A percentile compares a stretch with the other conserved stretches of the same genome.
These are phyloP conservation scores for Pluteus cervinus DNA, from an alignment of 768 basidiomycete species.

Conservation along the genomic window DNA sequence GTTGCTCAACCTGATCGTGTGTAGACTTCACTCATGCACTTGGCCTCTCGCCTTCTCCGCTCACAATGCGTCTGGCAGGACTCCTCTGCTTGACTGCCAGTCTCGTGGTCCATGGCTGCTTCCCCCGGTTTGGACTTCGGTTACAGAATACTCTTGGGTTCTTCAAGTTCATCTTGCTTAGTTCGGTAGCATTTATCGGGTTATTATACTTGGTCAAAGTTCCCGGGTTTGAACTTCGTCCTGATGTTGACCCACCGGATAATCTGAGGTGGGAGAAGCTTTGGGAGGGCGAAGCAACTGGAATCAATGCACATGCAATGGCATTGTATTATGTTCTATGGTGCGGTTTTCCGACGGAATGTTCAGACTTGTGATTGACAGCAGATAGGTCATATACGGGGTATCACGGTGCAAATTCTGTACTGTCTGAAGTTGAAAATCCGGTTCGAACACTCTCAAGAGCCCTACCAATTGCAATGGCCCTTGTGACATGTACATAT, in stretches of 20 bases:
- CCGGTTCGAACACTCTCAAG: constrained; percentile 56
- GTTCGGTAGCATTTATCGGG: constrained; percentile 43
- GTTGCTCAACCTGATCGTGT: no score
- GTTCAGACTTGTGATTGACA: constrained; percentile 12
- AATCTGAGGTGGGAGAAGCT: constrained; percentile 27
- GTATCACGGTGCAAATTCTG: constrained; percentile 65
- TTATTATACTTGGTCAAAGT: constrained; percentile 36
- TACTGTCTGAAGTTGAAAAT: constrained; percentile 54
- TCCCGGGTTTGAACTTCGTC: background rate
- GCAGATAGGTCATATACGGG: constrained; percentile 52
- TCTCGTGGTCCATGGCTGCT: constrained; percentile 34
- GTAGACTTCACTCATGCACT: constrained; percentile 39
- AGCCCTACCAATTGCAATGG: constrained; percentile 58
- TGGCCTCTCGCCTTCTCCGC: constrained; percentile 21
- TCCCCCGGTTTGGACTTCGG: constrained; percentile 48
- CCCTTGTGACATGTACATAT: constrained; percentile 48
- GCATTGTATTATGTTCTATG: constrained; percentile 41
- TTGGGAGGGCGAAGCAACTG: constrained; percentile 38
- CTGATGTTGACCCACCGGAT: constrained; percentile 6
- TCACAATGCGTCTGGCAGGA: constrained; percentile 27
- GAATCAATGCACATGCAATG: constrained; percentile 42
- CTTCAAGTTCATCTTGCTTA: constrained; percentile 46
- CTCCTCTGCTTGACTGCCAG: constrained; percentile 31
- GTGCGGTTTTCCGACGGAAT: background rate
- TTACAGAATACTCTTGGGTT: constrained; percentile 56